phyloP scores from a whole-genome alignment of 2,329 filamentous ascomycete genomes.

The Aspergillus fructus region DNA sequence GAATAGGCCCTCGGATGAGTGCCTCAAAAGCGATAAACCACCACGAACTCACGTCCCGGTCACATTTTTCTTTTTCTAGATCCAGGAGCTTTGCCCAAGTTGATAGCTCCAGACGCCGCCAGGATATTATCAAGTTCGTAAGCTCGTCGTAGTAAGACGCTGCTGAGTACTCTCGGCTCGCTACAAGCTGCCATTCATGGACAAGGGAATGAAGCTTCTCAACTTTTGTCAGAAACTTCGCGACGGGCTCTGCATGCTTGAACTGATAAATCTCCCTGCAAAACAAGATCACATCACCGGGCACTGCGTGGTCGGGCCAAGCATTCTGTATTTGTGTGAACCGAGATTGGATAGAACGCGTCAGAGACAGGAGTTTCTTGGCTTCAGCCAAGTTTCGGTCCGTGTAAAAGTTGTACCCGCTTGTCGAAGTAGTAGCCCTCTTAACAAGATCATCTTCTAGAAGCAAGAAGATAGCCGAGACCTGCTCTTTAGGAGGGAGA shows the following conservation, averaged over 20 bases:
- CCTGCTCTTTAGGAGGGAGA: slow-evolving; percentile 50
- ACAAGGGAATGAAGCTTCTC: slow-evolving; percentile 84
- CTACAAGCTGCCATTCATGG: slow-evolving; percentile 94
- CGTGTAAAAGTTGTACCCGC: slow-evolving; percentile 83
- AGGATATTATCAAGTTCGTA: slow-evolving; percentile 78
- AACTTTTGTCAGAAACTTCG: slow-evolving; percentile 78
- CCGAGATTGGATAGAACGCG: slow-evolving; percentile 66
- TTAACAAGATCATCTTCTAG: slow-evolving; percentile 61
- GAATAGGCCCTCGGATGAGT: slow-evolving; percentile 72
- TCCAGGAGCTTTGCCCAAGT: slow-evolving; percentile 91
- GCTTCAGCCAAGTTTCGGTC: slow-evolving; percentile 75
- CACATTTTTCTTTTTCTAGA: slow-evolving; percentile 73
- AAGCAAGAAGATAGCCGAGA: slow-evolving; percentile 66
- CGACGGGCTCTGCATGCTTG: slow-evolving; percentile 77
- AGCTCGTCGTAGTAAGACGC: slow-evolving; percentile 70
- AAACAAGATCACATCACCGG: slow-evolving; percentile 73
- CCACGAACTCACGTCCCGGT: slow-evolving; percentile 81
- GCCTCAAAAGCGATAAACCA: slow-evolving; percentile 96
- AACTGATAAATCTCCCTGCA: slow-evolving; percentile 76
- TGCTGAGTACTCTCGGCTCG: slow-evolving; percentile 74
- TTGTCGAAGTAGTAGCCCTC: slow-evolving; percentile 43
- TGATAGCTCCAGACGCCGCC: slow-evolving; percentile 85
- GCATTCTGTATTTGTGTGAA: slow-evolving; percentile 67
- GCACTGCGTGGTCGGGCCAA: slow-evolving; percentile 73
- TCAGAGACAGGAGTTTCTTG: slow-evolving; percentile 68